Conservation (phyloP, 768 basidiomycete genomes). For the Pleurotus sapidus region DNA sequence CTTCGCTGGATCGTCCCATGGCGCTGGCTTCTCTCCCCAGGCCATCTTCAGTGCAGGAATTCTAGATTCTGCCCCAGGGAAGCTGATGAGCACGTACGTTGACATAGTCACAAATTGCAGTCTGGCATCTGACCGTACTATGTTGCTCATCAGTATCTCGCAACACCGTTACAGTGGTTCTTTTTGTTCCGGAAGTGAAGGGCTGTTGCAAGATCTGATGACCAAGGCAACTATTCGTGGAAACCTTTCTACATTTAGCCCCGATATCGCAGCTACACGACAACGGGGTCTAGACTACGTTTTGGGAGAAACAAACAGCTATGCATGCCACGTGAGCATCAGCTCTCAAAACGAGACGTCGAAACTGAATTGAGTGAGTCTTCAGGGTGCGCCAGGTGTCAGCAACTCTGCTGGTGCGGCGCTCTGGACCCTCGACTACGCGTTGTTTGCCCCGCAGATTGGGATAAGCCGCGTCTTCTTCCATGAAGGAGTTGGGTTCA, state of each 20-base stretch:
- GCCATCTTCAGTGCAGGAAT: slow-evolving; percentile 52
- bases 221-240: slow-evolving; percentile 53
- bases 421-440: slow-evolving; percentile 67
- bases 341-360: neutral
- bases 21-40: slow-evolving; percentile 56
- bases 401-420: slow-evolving; percentile 72
- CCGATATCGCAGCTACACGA: slow-evolving; percentile 52
- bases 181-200: slow-evolving; percentile 45
- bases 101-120: neutral
- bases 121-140: neutral
- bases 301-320: slow-evolving; percentile 62
- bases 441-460: slow-evolving; percentile 54
- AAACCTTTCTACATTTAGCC: slow-evolving; percentile 48
- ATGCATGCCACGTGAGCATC: slow-evolving; percentile 36
- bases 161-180: slow-evolving; percentile 58
- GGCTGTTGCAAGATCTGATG: slow-evolving; percentile 63
- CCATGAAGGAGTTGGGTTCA: slow-evolving; percentile 69
- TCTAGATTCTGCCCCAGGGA: slow-evolving; percentile 43
- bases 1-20: slow-evolving; percentile 48
- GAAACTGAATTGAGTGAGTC: neutral
- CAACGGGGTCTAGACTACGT: slow-evolving; percentile 50
- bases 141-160: slow-evolving; percentile 38
- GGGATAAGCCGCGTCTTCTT: slow-evolving; percentile 56
- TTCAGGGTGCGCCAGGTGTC: slow-evolving; percentile 48
- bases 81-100: slow-evolving; percentile 50